phyloP scores from a whole-genome alignment of 2,329 filamentous ascomycete genomes.

The Parascedosporium putredinis region DNA sequence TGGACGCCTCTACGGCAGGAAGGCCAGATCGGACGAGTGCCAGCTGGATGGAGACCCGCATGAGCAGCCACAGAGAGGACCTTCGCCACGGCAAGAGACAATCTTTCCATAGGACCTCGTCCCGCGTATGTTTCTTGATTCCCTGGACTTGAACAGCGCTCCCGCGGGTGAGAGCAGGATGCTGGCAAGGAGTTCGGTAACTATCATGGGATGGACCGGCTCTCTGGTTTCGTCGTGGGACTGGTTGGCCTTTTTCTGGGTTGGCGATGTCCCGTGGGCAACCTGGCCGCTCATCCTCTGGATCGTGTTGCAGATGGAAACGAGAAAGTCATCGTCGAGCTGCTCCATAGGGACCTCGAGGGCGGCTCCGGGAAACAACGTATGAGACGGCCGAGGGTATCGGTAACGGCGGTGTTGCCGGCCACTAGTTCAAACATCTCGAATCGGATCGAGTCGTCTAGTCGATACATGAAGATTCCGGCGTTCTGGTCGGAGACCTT shows the following conservation, averaged over 20 bases:
- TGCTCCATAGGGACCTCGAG: constrained; percentile 12
- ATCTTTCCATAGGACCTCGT: constrained; percentile 37
- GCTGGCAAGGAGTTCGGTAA: constrained; percentile 37
- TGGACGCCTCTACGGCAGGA: not conserved
- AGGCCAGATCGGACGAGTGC: constrained; percentile 9
- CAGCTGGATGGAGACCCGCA: constrained; percentile 40
- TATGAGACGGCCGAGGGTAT: constrained; percentile 19
- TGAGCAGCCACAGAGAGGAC: constrained; percentile 43
- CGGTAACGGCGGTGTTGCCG: constrained; percentile 15
- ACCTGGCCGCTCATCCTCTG: constrained; percentile 19
- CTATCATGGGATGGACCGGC: constrained; percentile 34
- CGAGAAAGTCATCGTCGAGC: constrained; percentile 14
- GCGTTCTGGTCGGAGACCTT: constrained; percentile 25
- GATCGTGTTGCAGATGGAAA: constrained; percentile 15
- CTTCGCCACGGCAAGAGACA: constrained; percentile 32
- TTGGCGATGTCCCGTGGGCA: constrained; percentile 11
- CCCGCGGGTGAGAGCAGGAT: constrained; percentile 25
- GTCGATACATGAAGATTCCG: constrained; percentile 19
- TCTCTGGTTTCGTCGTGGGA: constrained; percentile 33
- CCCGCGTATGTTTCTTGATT: constrained; percentile 41
- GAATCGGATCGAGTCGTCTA: constrained; percentile 14
- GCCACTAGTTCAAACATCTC: constrained; percentile 25
- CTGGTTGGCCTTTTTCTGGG: constrained; percentile 25
- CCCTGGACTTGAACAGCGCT: constrained; percentile 12
- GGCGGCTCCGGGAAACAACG: constrained; percentile 18